Conservation (phyloP, 1,284 basidiomycete species). For the Cryptococcus sp. region DNA sequence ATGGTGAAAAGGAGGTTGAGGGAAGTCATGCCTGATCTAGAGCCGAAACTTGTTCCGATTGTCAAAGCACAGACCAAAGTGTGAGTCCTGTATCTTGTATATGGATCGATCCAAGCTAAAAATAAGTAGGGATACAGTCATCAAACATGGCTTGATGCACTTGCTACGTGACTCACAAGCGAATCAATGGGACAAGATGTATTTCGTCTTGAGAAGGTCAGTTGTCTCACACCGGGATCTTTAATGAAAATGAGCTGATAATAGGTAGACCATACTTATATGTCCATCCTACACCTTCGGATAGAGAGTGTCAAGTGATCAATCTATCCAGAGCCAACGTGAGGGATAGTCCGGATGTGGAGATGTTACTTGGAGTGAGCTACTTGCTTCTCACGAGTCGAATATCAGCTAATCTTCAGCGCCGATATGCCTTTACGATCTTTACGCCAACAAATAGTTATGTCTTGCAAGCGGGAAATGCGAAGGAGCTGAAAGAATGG, state of each 20-base stretch:
- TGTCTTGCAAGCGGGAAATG: conserved; percentile 70
- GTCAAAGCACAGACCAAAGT: conserved; percentile 64
- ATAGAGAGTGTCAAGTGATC: conserved; percentile 76
- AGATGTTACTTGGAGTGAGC: conserved; percentile 75
- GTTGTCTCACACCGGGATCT: conserved; percentile 12
- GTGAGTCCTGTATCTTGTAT: conserved; percentile 49
- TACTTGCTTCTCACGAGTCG: background rate
- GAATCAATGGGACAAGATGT: conserved; percentile 74
- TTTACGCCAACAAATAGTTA: conserved; percentile 87
- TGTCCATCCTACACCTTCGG: conserved; percentile 73
- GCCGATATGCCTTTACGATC: conserved; percentile 75
- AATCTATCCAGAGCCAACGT: conserved; percentile 80
- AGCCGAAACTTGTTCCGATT: conserved; percentile 37
- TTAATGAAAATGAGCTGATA: background rate
- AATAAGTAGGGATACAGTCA: conserved; percentile 62
- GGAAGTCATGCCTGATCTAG: conserved; percentile 51
- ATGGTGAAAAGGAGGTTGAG: conserved; percentile 46
- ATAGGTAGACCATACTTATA: conserved; percentile 75
- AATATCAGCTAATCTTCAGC: conserved; percentile 51
- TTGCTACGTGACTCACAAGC: conserved; percentile 73
- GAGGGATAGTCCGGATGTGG: conserved; percentile 79
- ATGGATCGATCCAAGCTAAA: background rate
- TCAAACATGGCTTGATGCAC: conserved; percentile 76
- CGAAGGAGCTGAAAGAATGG: conserved; percentile 79
- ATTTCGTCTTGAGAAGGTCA: conserved; percentile 84